Conservation (phyloP, 1,139 yeast species). For the Meyerozyma sp. region DNA sequence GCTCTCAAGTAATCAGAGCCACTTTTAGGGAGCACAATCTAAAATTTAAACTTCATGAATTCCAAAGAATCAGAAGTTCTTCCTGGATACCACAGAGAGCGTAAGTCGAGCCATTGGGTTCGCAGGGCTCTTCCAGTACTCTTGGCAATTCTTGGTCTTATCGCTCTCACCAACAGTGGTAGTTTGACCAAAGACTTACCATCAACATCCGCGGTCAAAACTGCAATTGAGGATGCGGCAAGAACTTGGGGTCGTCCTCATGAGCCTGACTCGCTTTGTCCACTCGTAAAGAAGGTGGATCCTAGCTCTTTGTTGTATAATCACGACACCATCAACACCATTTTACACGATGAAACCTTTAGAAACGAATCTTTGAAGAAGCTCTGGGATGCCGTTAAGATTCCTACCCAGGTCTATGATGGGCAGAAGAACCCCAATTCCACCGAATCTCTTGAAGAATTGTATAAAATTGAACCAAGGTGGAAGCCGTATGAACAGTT, state of each 20-base stretch:
- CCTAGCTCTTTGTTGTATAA: constrained; percentile 19
- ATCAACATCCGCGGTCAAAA: background rate
- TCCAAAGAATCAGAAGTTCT: background rate
- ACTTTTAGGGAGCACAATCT: background rate
- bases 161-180: background rate
- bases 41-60: background rate
- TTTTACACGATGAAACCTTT: constrained; percentile 34
- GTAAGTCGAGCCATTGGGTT: background rate
- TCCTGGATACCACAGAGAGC: background rate
- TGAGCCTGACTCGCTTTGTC: constrained; percentile 25
- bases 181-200: background rate
- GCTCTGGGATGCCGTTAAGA: constrained; percentile 50
- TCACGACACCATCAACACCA: constrained; percentile 18
- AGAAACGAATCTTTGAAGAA: constrained; percentile 35
- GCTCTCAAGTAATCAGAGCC: background rate
- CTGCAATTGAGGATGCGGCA: background rate
- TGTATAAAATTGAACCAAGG: constrained; percentile 18
- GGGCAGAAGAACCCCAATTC: constrained; percentile 25
- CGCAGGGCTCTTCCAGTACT: background rate
- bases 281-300: constrained; percentile 26
- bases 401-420: constrained; percentile 63
- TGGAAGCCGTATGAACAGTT: constrained; percentile 29
- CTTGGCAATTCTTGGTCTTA: background rate
- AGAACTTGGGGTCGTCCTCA: background rate
- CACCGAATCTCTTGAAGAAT: constrained; percentile 18